Base-by-base conservation (phyloP, 129 eudicot species). In the Flaveria trinervia region DNA sequence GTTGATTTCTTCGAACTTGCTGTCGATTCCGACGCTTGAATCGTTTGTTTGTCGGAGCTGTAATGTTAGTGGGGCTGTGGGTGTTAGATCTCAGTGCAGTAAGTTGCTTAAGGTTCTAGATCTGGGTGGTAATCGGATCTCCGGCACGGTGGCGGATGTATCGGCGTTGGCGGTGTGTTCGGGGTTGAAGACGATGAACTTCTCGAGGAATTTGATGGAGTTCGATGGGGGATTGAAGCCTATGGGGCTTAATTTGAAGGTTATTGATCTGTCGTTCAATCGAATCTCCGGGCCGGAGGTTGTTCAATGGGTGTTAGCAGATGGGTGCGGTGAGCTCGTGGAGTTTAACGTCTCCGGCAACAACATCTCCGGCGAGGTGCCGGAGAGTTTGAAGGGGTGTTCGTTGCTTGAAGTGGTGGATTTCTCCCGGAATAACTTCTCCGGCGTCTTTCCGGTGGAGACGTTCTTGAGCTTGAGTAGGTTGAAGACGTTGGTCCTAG, bases 401-500 rank as follows among this genome's bases (percentile, higher is more conserved):
- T 78, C 86, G 59, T 56, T 44, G 52, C 76, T 92, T 10, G 65
- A 80, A 23, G 54, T 68, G 44, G 33, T 80, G 36, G 84, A 80
- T 68, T 25, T 80, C 52, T 80, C 84, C 5, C 64, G 3, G 44
- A 80, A 80, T 44, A 80, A 84, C 73, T 89, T 92, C 81, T 77
- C 92, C 65, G 96, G 97, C 54, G 87, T 70, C 81, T 80, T 92
- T 23, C 97, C 97, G 65, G 20, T 92, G 64, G 88, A 87, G 23
- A 39, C 73, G 0, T 79, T 92, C 73, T 14, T 80, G 68, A 80
- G 79, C 2, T 39, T 92, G 84, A 80, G 77, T 11, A 84, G 61
- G 15, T 80, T 92, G 85, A 92, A 79, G 91, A 62, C 18, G 16
- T 74, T 92, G 80, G 30, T n/a, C 33, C 15, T 89, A 49, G 79